A percentile compares a stretch with the other conserved stretches of the same genome.
These are phyloP conservation scores for Castanea mollissima DNA, from an alignment of 306 rosid genomes.

Conservation along the genomic window DNA sequence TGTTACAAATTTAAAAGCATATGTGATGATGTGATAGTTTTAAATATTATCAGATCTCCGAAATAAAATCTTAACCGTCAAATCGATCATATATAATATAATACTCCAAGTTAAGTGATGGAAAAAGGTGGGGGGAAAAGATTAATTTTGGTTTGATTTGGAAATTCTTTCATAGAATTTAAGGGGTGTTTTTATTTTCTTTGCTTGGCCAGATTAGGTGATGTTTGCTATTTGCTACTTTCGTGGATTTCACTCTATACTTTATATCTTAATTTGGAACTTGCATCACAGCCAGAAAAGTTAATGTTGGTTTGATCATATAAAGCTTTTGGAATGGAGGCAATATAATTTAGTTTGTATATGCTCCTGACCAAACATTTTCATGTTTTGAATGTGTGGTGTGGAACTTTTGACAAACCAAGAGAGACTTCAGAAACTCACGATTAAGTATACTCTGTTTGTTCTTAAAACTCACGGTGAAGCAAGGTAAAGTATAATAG, in stretches of 20 bases:
- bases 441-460: too few species aligned
- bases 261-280: not conserved
- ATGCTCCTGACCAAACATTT: not conserved
- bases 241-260: too few species aligned
- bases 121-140: not conserved
- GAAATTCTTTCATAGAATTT: not conserved
- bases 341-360: not conserved
- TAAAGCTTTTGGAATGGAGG: not conserved
- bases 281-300: not conserved
- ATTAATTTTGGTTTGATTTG: constrained; percentile 4
- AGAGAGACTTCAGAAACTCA: not conserved
- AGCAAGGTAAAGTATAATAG: not conserved
- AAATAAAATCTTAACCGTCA: too few species aligned
- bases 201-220: too few species aligned
- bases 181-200: too few species aligned
- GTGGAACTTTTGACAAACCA: not conserved
- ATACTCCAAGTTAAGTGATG: too few species aligned
- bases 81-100: not conserved
- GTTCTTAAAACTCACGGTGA: too few species aligned
- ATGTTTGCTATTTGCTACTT: not conserved
- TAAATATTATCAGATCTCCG: not conserved
- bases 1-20: too few species aligned
- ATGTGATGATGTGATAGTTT: too few species aligned
- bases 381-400: not conserved
- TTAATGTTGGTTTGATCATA: not conserved